phyloP scores from a whole-genome alignment of 768 basidiomycete species.

The Collybia mongolica region DNA sequence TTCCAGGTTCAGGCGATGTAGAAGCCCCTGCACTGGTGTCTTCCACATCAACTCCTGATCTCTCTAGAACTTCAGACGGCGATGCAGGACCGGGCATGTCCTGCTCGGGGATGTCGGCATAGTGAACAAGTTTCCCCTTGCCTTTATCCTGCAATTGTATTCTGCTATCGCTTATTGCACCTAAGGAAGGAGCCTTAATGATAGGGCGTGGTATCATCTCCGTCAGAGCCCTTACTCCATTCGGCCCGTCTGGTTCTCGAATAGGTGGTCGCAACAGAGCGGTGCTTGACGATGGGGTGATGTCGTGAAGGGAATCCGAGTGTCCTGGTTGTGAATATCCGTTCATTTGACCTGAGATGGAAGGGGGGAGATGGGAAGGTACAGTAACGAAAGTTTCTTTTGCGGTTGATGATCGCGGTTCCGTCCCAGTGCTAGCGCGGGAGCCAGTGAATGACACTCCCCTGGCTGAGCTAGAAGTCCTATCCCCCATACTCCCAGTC shows the following conservation, averaged over 20 bases:
- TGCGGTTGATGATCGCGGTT: slow-evolving; percentile 2
- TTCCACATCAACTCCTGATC: slow-evolving; percentile 53
- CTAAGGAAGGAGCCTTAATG: slow-evolving; percentile 14
- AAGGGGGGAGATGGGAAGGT: background rate
- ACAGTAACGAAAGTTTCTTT: background rate
- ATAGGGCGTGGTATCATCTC: slow-evolving; percentile 17
- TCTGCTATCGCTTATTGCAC: slow-evolving; percentile 9
- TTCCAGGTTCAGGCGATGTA: slow-evolving; percentile 11
- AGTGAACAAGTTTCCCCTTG: slow-evolving; percentile 37
- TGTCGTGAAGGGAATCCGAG: slow-evolving; percentile 1
- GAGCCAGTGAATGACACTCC: slow-evolving; percentile 1
- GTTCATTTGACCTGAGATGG: slow-evolving; percentile 13
- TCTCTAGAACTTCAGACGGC: slow-evolving; percentile 64
- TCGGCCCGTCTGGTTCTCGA: background rate
- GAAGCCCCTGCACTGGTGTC: slow-evolving; percentile 66
- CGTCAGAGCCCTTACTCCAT: slow-evolving; percentile 11
- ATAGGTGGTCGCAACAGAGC: slow-evolving; percentile 12
- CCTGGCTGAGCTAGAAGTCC: slow-evolving; percentile 7
- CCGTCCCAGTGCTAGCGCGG: background rate
- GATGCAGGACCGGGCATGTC: slow-evolving; percentile 37
- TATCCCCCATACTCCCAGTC: slow-evolving; percentile 16
- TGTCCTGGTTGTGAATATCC: slow-evolving; percentile 17
- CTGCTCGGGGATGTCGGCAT: slow-evolving; percentile 24
- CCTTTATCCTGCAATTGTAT: slow-evolving; percentile 19
- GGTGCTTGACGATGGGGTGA: slow-evolving; percentile 14